Base-by-base conservation (phyloP, 768 basidiomycete genomes). In the Peribolospora kevripleyi region DNA sequence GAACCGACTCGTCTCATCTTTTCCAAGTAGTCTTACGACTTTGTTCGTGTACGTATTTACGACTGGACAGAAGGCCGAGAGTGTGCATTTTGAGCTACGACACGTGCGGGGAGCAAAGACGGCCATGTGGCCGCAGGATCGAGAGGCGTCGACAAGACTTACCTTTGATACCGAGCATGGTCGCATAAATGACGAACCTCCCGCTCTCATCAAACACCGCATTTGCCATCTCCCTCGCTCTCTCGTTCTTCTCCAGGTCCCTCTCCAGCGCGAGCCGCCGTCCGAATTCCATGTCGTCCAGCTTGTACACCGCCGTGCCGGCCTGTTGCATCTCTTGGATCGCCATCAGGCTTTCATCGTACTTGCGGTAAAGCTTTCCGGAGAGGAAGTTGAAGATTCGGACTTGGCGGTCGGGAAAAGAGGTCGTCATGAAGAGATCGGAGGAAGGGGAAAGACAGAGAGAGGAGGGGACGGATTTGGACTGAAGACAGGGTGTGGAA, bases 211-310 rank as follows among this genome's bases (percentile, higher is more conserved):
- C 93, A 90, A 90, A 98, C n/a, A 87, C 75, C 1, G 79, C 84
- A 64, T 84, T 90, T 4, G 61, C 63, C 38, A 78, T 83, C 73
- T 82, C 87, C 55, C 68, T 61, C 50, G 68, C 68, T 58, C 78
- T 76, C 70, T 54, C 81, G 69, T 36, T 9, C 54, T 61, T 61
- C 69, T 95, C 88, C 47, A 98, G 68, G 63, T 97, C 93, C 58
- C 84, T 74, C 67, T 98, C 93, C 40, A 80, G 72, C 3, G 91
- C 91, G 58, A 97, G 71, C n/a, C 91, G 75, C 55, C 91, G 73
- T n/a, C 91, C 88, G 63, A 98, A 95, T 67, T 98, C 93, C 93
- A 98, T 98, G 68, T 95, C 88, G 54, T 98, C 93, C 13, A 97
- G 78, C 62, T 78, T 81, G 68, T 82, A 84, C 25, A 85, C 76